A percentile compares a stretch with the other conserved stretches of the same genome.
Evolutionary conservation across 2,329 filamentous ascomycete species (phyloP).

Genomic region (Penicillium sp.): DNA sequence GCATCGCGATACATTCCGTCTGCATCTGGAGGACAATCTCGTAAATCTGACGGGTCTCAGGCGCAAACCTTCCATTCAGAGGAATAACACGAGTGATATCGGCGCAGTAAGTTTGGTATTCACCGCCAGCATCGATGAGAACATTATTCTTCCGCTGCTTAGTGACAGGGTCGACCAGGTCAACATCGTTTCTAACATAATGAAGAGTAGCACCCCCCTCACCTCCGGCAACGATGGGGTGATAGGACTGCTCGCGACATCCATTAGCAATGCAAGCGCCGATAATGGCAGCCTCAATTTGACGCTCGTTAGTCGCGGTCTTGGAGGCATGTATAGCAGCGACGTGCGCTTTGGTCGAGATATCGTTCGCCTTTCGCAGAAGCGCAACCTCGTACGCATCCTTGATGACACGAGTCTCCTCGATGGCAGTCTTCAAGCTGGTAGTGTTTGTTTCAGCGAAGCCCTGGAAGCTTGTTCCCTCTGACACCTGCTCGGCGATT

Average conservation of each 20-base stretch:
- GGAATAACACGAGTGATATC: constrained; percentile 90
- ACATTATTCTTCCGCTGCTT: constrained; percentile 61
- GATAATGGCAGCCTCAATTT: constrained; percentile 77
- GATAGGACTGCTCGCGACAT: constrained; percentile 77
- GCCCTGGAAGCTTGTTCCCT: constrained; percentile 66
- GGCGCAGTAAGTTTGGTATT: constrained; percentile 80
- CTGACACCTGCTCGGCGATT: constrained; percentile 74
- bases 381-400: constrained; percentile 80
- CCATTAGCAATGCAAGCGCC: constrained; percentile 68
- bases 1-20: constrained; percentile 63
- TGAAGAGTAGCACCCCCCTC: constrained; percentile 81
- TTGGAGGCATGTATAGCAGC: constrained; percentile 65
- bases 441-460: constrained; percentile 63
- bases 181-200: constrained; percentile 76
- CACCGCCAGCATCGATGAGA: constrained; percentile 82
- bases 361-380: constrained; percentile 74
- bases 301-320: constrained; percentile 69
- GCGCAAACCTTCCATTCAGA: constrained; percentile 65
- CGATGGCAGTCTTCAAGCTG: constrained; percentile 67
- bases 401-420: constrained; percentile 78
- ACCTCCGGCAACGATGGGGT: constrained; percentile 82
- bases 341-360: constrained; percentile 75
- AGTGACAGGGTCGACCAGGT: constrained; percentile 54
- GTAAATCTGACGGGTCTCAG: constrained; percentile 71
- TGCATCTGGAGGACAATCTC: constrained; percentile 80